phyloP scores from a whole-genome alignment of 192 early-diverging fungal species.

The Coemansia sp. region DNA sequence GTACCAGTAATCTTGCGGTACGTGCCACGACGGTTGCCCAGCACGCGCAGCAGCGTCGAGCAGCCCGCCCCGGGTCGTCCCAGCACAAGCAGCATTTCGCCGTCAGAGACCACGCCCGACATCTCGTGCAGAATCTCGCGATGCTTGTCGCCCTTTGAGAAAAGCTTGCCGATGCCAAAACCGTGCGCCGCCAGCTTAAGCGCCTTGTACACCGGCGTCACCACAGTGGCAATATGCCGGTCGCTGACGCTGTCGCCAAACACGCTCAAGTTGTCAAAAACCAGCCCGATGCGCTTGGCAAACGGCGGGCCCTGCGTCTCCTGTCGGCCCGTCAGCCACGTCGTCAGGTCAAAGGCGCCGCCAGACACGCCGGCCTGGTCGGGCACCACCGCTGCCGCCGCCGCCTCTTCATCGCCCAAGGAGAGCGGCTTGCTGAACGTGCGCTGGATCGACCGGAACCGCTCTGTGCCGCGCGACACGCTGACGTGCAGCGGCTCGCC shows the following conservation, averaged over 20 bases:
- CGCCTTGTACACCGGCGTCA: conserved; percentile 44
- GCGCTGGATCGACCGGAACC: conserved; percentile 48
- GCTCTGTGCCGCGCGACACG: conserved; percentile 30
- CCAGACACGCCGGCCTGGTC: background rate
- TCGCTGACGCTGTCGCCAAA: conserved; percentile 40
- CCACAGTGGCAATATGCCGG: conserved; percentile 44
- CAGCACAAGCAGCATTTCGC: conserved; percentile 72
- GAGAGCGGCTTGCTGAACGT: conserved; percentile 39
- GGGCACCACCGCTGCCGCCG: conserved; percentile 12
- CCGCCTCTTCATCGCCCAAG: conserved; percentile 32
- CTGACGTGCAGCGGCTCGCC: conserved; percentile 54
- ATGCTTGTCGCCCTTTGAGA: conserved; percentile 6
- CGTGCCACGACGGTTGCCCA: conserved; percentile 64
- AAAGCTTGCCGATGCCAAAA: conserved; percentile 20
- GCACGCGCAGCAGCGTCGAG: conserved; percentile 63
- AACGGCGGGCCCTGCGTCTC: conserved; percentile 27
- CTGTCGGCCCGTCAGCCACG: conserved; percentile 35
- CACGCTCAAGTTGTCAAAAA: conserved; percentile 37
- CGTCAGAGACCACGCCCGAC: conserved; percentile 69
- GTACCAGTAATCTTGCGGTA: conserved; percentile 61
- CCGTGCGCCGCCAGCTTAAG: conserved; percentile 23
- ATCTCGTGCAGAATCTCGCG: conserved; percentile 59
- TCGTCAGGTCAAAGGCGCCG: conserved; percentile 27
- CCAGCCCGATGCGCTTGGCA: conserved; percentile 48
- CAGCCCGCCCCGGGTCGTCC: conserved; percentile 71